Evolutionary conservation across 768 basidiomycete species (phyloP), one percentile per base, ranked within the genome.

Genomic region (Calocybe indica): DNA sequence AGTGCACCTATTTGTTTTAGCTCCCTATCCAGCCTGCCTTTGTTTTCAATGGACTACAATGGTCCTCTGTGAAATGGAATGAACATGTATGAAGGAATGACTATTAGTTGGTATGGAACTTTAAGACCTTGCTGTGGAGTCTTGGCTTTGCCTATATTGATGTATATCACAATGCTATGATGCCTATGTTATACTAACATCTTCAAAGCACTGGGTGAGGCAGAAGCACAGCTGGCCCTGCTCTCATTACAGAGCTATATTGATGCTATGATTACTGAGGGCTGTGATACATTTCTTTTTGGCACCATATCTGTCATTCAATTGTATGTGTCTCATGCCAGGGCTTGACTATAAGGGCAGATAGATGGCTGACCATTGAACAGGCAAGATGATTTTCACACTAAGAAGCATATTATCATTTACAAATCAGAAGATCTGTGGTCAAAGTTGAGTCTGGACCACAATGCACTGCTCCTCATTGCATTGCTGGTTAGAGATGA

Each of bases 301-400:
- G 35, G 35, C 9, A 37, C 35, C n/a, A 9, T n/a, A 9, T n/a
- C 9, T 37, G 35, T 37, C n/a, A 37, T 37, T 9, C 35, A n/a
- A 37, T n/a, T n/a, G 35, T 37, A n/a, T 9, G 35, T 37, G 35
- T n/a, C 9, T 37, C 35, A n/a, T n/a, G n/a, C n/a, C n/a, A 37
- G n/a, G 7, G 30, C 35, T 10, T 3, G 41, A 30, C 10, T 32
- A 37, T 39, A n/a, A 55, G 62, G 65, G 7, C 59, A 66, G 10
- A 37, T 30, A 60, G 75, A 53, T 58, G 68, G 0, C 54, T 69
- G 42, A 66, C 62, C 49, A 71, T 78, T 39, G 57, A 69, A 0
- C n/a, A n/a, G n/a, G n/a, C n/a, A n/a, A n/a, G 64, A 66, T 11
- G 70, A 74, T 38, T 66, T 67, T 45, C 68, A 76, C 42, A 68